These are phyloP conservation scores for Ambrosiella xylebori DNA, from an alignment of 2,329 filamentous ascomycete species.

Conservation along the genomic window DNA sequence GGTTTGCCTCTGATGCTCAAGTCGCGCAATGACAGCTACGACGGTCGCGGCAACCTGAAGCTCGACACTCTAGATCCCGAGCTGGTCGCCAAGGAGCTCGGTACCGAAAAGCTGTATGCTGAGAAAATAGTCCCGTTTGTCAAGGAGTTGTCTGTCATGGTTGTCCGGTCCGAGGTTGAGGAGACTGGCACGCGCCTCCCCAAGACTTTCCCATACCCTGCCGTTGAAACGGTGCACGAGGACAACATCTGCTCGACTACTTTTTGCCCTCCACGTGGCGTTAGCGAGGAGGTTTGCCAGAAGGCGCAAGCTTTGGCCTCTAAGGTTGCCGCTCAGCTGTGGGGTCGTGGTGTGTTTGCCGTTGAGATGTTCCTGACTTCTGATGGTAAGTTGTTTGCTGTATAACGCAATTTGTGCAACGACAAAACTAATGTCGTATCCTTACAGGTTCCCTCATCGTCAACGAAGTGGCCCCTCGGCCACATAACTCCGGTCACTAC, in stretches of 20 bases:
- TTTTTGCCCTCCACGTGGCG: constrained; percentile 64
- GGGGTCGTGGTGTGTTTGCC: constrained; percentile 84
- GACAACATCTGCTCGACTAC: constrained; percentile 90
- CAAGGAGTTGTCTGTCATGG: constrained; percentile 85
- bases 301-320: constrained; percentile 61
- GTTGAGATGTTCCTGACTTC: constrained; percentile 86
- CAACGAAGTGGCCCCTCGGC: constrained; percentile 70
- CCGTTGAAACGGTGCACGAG: constrained; percentile 87
- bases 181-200: constrained; percentile 25
- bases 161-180: constrained; percentile 68
- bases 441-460: constrained; percentile 44
- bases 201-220: constrained; percentile 55
- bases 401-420: not conserved
- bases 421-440: constrained; percentile 4
- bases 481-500: constrained; percentile 86
- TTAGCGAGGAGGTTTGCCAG: constrained; percentile 41
- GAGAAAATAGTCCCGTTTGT: constrained; percentile 79
- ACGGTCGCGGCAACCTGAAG: constrained; percentile 57
- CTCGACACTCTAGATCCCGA: constrained; percentile 28
- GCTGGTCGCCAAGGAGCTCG: constrained; percentile 49
- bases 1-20: constrained; percentile 89
- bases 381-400: constrained; percentile 31
- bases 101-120: constrained; percentile 59
- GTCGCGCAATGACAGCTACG: constrained; percentile 75
- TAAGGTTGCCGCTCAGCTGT: constrained; percentile 61